Base-by-base conservation (phyloP, 805 yeast genomes). In the Lachancea dasiensis region DNA sequence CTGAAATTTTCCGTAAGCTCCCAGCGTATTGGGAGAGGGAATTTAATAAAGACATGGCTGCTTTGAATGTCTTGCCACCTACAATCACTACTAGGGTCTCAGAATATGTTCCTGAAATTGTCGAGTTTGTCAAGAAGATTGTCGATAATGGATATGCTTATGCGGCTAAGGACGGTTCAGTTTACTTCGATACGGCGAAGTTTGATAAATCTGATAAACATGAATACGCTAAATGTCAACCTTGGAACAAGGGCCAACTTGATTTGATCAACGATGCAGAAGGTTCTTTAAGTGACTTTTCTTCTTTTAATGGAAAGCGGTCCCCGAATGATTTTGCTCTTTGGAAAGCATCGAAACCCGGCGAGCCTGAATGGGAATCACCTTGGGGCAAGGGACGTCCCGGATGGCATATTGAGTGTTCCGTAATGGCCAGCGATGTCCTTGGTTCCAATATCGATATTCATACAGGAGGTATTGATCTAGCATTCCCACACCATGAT, bases 321-420 rank as follows among this genome's bases (percentile, higher is more conserved):
- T 79, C 78, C 39, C 62, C 82, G 2, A 82, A 85, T 16, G 98
- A 92, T 61, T 92, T 92, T 64, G 98, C 98, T 1, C 70, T 92
- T 24, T 92, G 98, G 98, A 92, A 92, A 60, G 77, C 89, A 0
- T 83, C 95, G 6, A 92, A 92, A 59, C 90, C 95, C 6, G 98
- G 98, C 51, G 98, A 92, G 65, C 98, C 98, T 17, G 74, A 78
- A 33, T 92, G 97, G 97, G 75, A 71, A 5, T 86, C 96, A 2
- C 89, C 90, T 19, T 92, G 97, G 97, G 98, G 98, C 18, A 70
- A 70, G 42, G 98, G 98, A 37, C 81, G 98, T 61, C 98, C 98
- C 10, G 98, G 98, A 3, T 92, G 98, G 98, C 98, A 92, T 61
- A 92, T 92, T 60, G 98, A 92, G 65, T 92, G 98, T 72, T 87